Conservation (phyloP, 176 grass and related monocot genomes). For the Typha latifolia region DNA sequence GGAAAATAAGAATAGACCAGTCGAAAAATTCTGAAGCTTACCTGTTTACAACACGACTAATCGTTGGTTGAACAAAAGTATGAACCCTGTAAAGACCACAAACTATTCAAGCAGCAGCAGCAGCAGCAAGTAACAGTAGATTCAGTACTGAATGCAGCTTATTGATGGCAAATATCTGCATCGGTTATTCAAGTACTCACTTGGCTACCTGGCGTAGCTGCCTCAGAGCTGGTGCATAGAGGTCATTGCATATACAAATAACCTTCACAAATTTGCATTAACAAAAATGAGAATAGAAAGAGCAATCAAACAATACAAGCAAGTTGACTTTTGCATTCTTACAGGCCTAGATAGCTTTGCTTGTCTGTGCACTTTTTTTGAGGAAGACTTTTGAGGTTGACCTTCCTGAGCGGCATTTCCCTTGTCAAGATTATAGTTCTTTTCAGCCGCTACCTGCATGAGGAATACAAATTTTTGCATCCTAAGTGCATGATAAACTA, state of each 20-base stretch:
- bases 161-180: constrained; percentile 7
- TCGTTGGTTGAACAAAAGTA: constrained; percentile 67
- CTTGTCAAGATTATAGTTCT: constrained; percentile 48
- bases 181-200: constrained; percentile 37
- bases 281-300: constrained; percentile 13
- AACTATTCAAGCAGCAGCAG: neutral
- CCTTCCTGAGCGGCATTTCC: constrained; percentile 31
- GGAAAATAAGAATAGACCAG: neutral
- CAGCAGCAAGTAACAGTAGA: neutral
- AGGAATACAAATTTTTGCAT: constrained; percentile 8
- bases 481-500: too few species aligned
- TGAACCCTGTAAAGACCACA: constrained; percentile 71
- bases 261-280: constrained; percentile 37
- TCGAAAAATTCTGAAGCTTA: constrained; percentile 20
- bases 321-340: constrained; percentile 22
- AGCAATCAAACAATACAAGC: constrained; percentile 13
- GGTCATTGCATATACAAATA: constrained; percentile 99
- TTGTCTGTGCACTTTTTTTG: constrained; percentile 57
- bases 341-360: constrained; percentile 72
- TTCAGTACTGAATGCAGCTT: neutral
- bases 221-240: constrained; percentile 93
- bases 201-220: constrained; percentile 94
- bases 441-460: constrained; percentile 65
- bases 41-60: constrained; percentile 93
- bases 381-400: constrained; percentile 41